phyloP scores from a whole-genome alignment of 495 filamentous ascomycete species.

The Trichocladium uniseriatum region DNA sequence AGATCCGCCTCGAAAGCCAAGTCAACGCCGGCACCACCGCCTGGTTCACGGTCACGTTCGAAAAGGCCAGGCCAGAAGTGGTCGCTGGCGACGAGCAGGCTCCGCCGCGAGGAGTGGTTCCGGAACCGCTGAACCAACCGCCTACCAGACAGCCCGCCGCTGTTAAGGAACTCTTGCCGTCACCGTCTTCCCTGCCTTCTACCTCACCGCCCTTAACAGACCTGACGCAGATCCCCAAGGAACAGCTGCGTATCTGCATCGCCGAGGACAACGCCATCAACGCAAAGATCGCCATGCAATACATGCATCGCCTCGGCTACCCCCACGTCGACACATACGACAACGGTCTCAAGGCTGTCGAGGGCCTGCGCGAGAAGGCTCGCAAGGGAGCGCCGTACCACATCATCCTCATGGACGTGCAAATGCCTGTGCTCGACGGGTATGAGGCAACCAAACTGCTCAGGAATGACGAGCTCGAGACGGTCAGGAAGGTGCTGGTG shows the following conservation, averaged over 20 bases:
- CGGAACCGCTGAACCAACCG: background rate
- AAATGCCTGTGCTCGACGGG: conserved; percentile 91
- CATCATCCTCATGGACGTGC: conserved; percentile 87
- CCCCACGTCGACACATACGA: conserved; percentile 69
- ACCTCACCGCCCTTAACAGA: conserved; percentile 20
- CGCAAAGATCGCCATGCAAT: conserved; percentile 83
- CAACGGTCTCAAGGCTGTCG: conserved; percentile 77
- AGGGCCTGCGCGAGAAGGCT: conserved; percentile 65
- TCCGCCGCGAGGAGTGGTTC: too few relatives aligned
- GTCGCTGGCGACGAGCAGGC: conserved; percentile 42
- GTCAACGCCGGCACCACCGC: conserved; percentile 74
- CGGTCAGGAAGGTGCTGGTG: conserved; percentile 67
- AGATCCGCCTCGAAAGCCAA: conserved; percentile 69
- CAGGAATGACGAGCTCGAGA: conserved; percentile 60
- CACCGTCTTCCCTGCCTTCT: background rate
- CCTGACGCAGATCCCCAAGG: conserved; percentile 58
- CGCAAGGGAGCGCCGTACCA: conserved; percentile 61
- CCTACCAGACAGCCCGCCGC: conserved; percentile 10
- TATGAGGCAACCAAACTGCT: conserved; percentile 82
- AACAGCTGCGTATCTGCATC: conserved; percentile 75
- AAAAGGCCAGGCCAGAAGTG: conserved; percentile 54
- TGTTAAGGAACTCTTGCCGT: background rate
- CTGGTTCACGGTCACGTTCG: conserved; percentile 73
- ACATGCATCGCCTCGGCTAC: conserved; percentile 75
- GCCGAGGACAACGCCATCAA: conserved; percentile 91